A percentile compares a stretch with the other conserved stretches of the same genome.
Conservation (phyloP, 192 early-diverging fungal species). For the Backusella liffmaniae region DNA sequence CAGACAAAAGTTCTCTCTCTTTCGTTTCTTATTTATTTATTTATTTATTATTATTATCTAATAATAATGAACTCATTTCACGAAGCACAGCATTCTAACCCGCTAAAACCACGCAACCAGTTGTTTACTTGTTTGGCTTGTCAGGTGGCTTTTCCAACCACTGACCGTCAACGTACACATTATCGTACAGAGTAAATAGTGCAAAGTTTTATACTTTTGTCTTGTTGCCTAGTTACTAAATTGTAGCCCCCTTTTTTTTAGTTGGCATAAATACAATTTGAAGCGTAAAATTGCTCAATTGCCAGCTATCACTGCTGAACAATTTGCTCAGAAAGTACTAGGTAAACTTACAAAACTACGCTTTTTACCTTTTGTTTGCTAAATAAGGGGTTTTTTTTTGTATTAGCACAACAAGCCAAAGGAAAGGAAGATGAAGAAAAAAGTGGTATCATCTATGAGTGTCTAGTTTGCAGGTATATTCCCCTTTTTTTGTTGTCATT, state of each 20-base stretch:
- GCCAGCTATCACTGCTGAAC: constrained; percentile 78
- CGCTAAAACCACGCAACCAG: constrained; percentile 16
- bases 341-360: constrained; percentile 12
- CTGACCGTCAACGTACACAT: constrained; percentile 92
- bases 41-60: background rate
- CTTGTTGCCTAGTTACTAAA: background rate
- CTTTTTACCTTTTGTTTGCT: background rate
- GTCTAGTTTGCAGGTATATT: constrained; percentile 47
- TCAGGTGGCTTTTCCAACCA: constrained; percentile 89
- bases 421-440: constrained; percentile 43
- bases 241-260: background rate
- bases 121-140: constrained; percentile 89
- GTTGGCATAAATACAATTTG: constrained; percentile 98
- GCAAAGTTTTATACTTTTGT: background rate
- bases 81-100: constrained; percentile 8
- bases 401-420: constrained; percentile 60
- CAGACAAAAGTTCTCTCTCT: background rate
- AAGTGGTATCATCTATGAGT: constrained; percentile 43
- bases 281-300: constrained; percentile 96
- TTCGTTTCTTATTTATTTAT: background rate
- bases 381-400: background rate
- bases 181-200: constrained; percentile 78
- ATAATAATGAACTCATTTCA: background rate
- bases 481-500: background rate
- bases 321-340: constrained; percentile 78